Conservation (phyloP, 2,329 filamentous ascomycete genomes). For the Penicillium hesseltinei region DNA sequence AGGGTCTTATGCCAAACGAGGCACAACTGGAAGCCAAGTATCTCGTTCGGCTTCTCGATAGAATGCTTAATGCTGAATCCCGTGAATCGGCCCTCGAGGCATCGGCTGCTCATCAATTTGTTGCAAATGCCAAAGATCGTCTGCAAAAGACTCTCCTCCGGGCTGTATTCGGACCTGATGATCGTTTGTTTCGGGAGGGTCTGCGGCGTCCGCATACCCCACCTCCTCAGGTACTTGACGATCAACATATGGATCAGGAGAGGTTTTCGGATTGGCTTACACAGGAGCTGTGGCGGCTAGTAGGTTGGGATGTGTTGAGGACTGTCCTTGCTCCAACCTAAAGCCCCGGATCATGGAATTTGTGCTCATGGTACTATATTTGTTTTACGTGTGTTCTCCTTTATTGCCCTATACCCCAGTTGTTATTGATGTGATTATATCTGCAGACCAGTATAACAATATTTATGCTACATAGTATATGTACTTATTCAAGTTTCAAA, state of each 20-base stretch:
- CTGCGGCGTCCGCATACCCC: slow-evolving; percentile 26
- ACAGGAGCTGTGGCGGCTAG: slow-evolving; percentile 55
- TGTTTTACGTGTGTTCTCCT: not conserved
- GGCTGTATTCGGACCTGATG: slow-evolving; percentile 41
- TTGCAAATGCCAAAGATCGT: slow-evolving; percentile 26
- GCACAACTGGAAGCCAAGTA: slow-evolving; percentile 36
- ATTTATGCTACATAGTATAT: not conserved
- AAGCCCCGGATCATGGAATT: not conserved
- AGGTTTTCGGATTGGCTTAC: slow-evolving; percentile 54
- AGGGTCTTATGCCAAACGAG: slow-evolving; percentile 24
- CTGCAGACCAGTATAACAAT: not conserved
- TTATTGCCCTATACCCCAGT: not conserved
- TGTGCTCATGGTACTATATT: not conserved
- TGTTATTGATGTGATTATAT: not conserved
- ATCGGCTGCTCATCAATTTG: slow-evolving; percentile 13
- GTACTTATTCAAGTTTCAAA: slow-evolving; percentile 34
- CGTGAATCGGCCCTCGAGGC: not conserved
- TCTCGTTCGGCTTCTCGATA: slow-evolving; percentile 38
- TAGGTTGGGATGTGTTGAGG: slow-evolving; percentile 54
- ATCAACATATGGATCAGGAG: slow-evolving; percentile 24
- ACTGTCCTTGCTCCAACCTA: not conserved
- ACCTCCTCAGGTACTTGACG: slow-evolving; percentile 17
- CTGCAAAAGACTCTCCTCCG: slow-evolving; percentile 45
- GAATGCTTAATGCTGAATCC: slow-evolving; percentile 20
- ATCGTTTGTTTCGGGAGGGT: slow-evolving; percentile 29